Percentiles rank a stretch among this genome's conserved stretches.
These are phyloP conservation scores for Cladosporium sp. DNA, from an alignment of 2,329 filamentous ascomycete species.

Conservation along the genomic window DNA sequence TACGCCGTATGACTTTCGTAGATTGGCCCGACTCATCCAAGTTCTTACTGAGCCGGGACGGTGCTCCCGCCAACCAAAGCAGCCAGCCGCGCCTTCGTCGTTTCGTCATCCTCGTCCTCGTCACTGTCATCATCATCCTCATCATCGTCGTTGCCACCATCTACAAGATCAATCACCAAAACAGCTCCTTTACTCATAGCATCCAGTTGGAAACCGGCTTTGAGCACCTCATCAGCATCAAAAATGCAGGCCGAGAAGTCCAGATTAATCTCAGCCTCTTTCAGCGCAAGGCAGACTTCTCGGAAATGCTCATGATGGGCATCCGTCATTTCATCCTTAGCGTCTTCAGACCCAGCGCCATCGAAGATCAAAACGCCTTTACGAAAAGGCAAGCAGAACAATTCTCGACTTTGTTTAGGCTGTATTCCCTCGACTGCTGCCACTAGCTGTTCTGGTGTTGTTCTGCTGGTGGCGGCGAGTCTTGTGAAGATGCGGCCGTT, in stretches of 20 bases:
- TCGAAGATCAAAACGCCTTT: slow-evolving; percentile 9
- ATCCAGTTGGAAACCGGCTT: slow-evolving; percentile 9
- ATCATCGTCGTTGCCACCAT: background rate
- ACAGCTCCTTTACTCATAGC: slow-evolving; percentile 7
- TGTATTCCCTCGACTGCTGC: background rate
- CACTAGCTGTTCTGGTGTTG: background rate
- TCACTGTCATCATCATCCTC: background rate
- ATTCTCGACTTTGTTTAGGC: background rate
- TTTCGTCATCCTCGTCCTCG: slow-evolving; percentile 1
- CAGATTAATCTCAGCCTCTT: slow-evolving; percentile 6
- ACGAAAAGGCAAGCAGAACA: slow-evolving; percentile 7
- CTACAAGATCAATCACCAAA: slow-evolving; percentile 7
- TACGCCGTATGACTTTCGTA: too few relatives aligned
- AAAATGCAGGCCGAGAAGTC: slow-evolving; percentile 12
- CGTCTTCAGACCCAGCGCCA: background rate
- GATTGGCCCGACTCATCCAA: too few relatives aligned
- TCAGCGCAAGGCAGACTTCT: slow-evolving; percentile 6
- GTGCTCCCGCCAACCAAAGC: slow-evolving; percentile 2
- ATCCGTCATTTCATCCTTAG: background rate
- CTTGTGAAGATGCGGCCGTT: slow-evolving; percentile 1
- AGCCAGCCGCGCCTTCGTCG: background rate
- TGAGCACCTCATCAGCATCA: slow-evolving; percentile 1
- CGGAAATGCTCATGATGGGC: slow-evolving; percentile 8
- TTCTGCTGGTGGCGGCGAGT: background rate
- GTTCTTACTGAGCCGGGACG: too few relatives aligned